phyloP scores from a whole-genome alignment of 2,329 filamentous ascomycete genomes.

The Xylariaceae sp. region DNA sequence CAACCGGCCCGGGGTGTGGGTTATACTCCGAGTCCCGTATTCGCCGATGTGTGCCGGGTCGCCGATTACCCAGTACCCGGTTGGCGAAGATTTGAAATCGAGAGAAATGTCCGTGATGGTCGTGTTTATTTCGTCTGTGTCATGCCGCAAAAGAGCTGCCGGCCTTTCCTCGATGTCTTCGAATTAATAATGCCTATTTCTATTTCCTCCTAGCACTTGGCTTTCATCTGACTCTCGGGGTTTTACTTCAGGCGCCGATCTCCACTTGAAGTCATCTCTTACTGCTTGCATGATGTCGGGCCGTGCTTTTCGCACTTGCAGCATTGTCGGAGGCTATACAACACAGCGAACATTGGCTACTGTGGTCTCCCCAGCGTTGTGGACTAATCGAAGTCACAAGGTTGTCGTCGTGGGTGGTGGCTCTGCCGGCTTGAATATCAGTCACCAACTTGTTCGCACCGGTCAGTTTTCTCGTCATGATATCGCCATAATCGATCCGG shows the following conservation, averaged over 20 bases:
- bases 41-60: background rate
- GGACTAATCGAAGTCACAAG: background rate
- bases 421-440: background rate
- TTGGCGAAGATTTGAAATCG: background rate
- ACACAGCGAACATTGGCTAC: background rate
- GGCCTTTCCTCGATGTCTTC: background rate
- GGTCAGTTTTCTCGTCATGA: background rate
- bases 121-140: background rate
- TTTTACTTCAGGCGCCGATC: background rate
- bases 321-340: background rate
- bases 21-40: background rate
- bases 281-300: background rate
- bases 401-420: background rate
- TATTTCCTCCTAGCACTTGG: background rate
- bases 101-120: background rate
- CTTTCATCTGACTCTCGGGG: background rate
- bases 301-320: background rate
- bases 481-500: background rate
- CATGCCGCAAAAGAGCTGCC: background rate
- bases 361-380: background rate
- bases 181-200: background rate
- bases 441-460: background rate
- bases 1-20: background rate
- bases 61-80: background rate
- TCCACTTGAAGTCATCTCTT: background rate